Evolutionary conservation across 768 basidiomycete species (phyloP), one percentile per base, ranked within the genome.

Genomic region (Boletus sensibilis): DNA sequence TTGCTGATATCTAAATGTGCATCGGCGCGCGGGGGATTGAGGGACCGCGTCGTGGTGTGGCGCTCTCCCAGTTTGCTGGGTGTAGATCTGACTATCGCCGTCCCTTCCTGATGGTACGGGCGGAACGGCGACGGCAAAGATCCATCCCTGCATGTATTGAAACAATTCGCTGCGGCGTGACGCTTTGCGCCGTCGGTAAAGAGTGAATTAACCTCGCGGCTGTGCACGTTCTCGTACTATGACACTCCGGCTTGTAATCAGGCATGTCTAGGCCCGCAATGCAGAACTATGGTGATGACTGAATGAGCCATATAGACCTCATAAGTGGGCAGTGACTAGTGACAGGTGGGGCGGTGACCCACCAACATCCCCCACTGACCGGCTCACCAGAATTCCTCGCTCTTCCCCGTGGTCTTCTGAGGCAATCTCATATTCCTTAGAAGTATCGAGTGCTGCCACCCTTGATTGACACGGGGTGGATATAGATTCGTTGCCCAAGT

Each of bases 111-210:
- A 16, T 34, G 43, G 10, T 13, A 20, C 25, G 18, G 29, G 39
- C 45, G 44, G 56, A 51, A 47, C 47, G 52, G 48, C 39, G 45
- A 48, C 45, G 55, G 46, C 37, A 48, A 52, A 2, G 41, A 34
- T 18, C 21, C 27, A 14, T 39, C 37, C 40, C 34, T 50, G 41
- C 38, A 34, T 31, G 35, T 37, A 52, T 43, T 41, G 34, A 29
- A 42, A 52, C 21, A 31, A 27, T 13, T 40, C 27, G 10, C 55
- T 11, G 33, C 44, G 38, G 21, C 21, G 29, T 29, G 45, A 20
- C 18, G 21, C 43, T 59, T 53, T 56, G 37, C 44, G 45, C 52
- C 49, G 37, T 53, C 55, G 48, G 62, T 47, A 53, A 55, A 20
- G 43, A 40, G 47, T 52, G 47, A 33, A 53, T 53, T 50, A 49